Evolutionary conservation across 1,284 basidiomycete species (phyloP).

Genomic region (Pseudozyma hubeiensis): DNA sequence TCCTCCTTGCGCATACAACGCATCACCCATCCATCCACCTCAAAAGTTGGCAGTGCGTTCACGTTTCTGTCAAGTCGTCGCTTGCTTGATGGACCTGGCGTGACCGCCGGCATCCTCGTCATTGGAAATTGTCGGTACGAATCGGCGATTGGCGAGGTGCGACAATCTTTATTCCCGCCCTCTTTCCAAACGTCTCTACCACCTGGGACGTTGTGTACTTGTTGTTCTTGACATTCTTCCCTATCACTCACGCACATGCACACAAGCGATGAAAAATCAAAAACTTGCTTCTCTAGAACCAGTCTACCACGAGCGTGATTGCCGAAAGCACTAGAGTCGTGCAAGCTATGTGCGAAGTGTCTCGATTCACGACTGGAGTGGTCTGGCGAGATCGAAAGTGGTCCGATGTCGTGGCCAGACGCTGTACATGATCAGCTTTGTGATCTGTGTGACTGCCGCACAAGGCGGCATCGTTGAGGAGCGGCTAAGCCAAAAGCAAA

Average conservation of each 20-base stretch:
- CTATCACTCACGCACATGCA: slow-evolving; percentile 22
- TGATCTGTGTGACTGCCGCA: too few species aligned
- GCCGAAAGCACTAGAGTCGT: too few species aligned
- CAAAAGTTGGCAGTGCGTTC: slow-evolving; percentile 24
- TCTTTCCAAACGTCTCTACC: slow-evolving; percentile 15
- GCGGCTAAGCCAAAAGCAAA: too few species aligned
- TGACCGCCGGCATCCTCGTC: slow-evolving; percentile 4
- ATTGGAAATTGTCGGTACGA: neutral
- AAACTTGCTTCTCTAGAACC: slow-evolving; percentile 39
- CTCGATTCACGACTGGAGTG: too few species aligned
- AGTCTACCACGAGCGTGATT: too few species aligned
- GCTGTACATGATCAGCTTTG: too few species aligned
- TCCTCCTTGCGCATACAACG: neutral
- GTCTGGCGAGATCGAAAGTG: too few species aligned
- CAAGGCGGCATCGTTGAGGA: too few species aligned
- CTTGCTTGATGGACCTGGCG: slow-evolving; percentile 17
- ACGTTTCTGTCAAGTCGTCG: slow-evolving; percentile 15
- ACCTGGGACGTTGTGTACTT: slow-evolving; percentile 40
- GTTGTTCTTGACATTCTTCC: slow-evolving; percentile 22
- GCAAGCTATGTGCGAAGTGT: too few species aligned
- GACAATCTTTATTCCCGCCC: slow-evolving; percentile 2
- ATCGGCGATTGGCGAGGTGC: neutral
- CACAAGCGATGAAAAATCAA: slow-evolving; percentile 40
- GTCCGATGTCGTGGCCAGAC: too few species aligned
- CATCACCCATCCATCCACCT: slow-evolving; percentile 7